Conservation (phyloP, 2,329 filamentous ascomycete genomes). For the Trichoderma koningiopsis region DNA sequence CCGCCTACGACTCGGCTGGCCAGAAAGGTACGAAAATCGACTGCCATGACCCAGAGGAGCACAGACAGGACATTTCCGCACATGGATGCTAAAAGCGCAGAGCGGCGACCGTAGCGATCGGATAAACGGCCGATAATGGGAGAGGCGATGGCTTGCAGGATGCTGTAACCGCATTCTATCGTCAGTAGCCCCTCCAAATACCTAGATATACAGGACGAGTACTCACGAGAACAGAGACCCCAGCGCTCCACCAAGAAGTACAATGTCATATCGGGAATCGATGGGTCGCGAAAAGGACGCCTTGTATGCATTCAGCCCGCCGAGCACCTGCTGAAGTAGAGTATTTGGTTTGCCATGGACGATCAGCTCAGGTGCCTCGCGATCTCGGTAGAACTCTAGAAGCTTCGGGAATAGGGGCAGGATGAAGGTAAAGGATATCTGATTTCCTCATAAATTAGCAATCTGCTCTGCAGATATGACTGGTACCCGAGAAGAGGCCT, state of each 20-base stretch:
- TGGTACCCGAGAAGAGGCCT: background rate
- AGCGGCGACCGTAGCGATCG: conserved; percentile 84
- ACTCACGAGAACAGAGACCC: conserved; percentile 81
- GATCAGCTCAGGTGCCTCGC: conserved; percentile 62
- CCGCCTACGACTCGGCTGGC: conserved; percentile 92
- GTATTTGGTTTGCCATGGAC: conserved; percentile 56
- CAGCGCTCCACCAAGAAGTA: conserved; percentile 88
- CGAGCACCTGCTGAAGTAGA: conserved; percentile 76
- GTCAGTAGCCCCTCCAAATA: conserved; percentile 1
- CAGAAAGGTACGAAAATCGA: conserved; percentile 93
- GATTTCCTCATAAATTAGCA: conserved; percentile 22
- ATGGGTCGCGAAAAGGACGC: conserved; percentile 89
- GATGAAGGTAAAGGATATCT: conserved; percentile 99
- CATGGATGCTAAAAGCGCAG: conserved; percentile 89
- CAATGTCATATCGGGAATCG: conserved; percentile 95
- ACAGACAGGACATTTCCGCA: conserved; percentile 89
- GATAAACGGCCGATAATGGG: conserved; percentile 88
- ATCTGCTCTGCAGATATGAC: background rate
- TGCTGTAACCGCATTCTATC: conserved; percentile 47
- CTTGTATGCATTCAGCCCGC: conserved; percentile 91
- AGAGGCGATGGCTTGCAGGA: conserved; percentile 89
- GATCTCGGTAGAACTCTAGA: conserved; percentile 91
- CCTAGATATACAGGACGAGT: background rate
- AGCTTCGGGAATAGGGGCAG: conserved; percentile 94
- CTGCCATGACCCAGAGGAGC: conserved; percentile 88